phyloP scores from a whole-genome alignment of 2,329 filamentous ascomycete species.

The Rhynchosporium secalis region DNA sequence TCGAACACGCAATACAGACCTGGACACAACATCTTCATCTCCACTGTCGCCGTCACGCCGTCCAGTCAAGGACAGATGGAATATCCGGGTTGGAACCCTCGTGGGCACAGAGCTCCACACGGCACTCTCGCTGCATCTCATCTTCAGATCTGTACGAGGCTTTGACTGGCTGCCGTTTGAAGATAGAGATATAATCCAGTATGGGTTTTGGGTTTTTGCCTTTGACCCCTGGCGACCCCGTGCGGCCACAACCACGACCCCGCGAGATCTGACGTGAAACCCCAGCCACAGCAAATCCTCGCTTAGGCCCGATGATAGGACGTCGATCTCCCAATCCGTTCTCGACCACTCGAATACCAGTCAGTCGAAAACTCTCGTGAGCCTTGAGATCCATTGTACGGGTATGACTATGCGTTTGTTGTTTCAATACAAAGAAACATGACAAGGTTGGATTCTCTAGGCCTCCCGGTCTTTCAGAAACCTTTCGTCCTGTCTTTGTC shows the following conservation, averaged over 20 bases:
- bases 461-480: conserved; percentile 15
- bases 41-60: neutral
- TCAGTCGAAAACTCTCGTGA: conserved; percentile 17
- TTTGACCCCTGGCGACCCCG: conserved; percentile 10
- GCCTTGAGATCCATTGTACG: conserved; percentile 19
- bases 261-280: conserved; percentile 26
- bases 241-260: conserved; percentile 16
- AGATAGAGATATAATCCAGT: conserved; percentile 3
- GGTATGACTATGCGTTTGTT: conserved; percentile 24
- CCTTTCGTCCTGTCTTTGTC: conserved; percentile 20
- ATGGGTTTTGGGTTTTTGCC: conserved; percentile 13
- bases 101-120: neutral
- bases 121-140: conserved; percentile 32
- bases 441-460: conserved; percentile 14
- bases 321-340: conserved; percentile 25
- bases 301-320: conserved; percentile 32
- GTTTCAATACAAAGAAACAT: conserved; percentile 28
- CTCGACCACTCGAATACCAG: conserved; percentile 10
- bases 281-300: conserved; percentile 19
- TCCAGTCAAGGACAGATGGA: conserved; percentile 14
- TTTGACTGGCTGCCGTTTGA: conserved; percentile 30
- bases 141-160: conserved; percentile 22
- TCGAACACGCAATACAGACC: neutral
- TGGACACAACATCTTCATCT: neutral
- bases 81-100: conserved; percentile 17